Evolutionary conservation across 1,139 yeast species (phyloP), one percentile per base, ranked within the genome.

Genomic region (Kodamaea alishanica): DNA sequence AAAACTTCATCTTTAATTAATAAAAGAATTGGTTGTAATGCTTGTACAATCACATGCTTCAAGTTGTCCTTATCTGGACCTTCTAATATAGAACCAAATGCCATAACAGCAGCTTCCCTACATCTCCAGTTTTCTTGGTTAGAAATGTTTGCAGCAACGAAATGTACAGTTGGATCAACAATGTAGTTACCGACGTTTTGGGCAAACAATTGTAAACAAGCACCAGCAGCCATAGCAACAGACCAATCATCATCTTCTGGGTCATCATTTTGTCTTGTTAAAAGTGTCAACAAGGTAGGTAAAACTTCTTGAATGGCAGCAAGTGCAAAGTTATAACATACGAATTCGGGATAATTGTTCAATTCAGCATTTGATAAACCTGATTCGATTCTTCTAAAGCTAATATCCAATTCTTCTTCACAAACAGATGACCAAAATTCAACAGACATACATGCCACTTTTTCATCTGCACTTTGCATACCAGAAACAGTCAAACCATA

Each of bases 401-500:
- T 77, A 45, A 87, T 81, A 48, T 87, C 96, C 48, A 86, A 73
- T 62, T 94, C 98, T 59, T 86, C 97, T 67, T 92, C 98, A 67
- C 97, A 89, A 15, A 92, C 94, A 24, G 97, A 88, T 44, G 94
- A 82, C 98, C 98, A 92, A 61, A 92, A 92, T 66, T 92, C 98
- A 38, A 92, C 95, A 23, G 98, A 97, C 96, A 92, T 90, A 61
- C 97, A 88, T 1, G 97, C 87, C 27, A 92, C 97, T 54, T 79
- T 79, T 56, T 87, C 96, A 63, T 88, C 87, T 26, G 70, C 61
- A 45, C 90, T 82, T 63, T 84, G 85, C 97, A 92, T 92, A 30
- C 97, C 97, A 25, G 81, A 70, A 33, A 90, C 90, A 1, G 97
- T 90, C 46, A 92, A 75, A 10, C 90, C 89, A 54, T 85, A 92